Evolutionary conservation across 1,284 basidiomycete genomes (phyloP), one percentile per base, ranked within the genome.

Genomic region (Wallemia hederae): DNA sequence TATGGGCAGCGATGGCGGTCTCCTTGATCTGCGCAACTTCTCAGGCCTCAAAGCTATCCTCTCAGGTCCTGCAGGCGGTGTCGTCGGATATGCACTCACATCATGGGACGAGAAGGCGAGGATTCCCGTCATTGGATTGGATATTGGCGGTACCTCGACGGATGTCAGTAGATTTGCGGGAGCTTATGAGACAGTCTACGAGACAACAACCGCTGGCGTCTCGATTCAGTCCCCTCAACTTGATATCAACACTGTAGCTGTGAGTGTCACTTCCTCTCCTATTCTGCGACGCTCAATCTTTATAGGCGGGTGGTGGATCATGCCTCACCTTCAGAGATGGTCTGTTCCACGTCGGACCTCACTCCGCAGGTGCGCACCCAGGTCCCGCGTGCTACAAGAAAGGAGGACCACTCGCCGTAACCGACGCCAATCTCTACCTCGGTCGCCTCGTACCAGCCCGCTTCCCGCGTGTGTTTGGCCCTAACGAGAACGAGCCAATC

Each of bases 121-220:
- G 65, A 73, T 75, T 33, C 82, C 85, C 0, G 76, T 87, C 60
- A 85, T 90, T 65, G 83, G 83, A 80, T 80, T 84, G 60, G 84
- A 87, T 65, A 82, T 81, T 62, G 88, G 88, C 2, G 89, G 89
- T 0, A 94, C 89, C 0, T 83, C 81, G 0, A 91, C 87, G 0
- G 89, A 94, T 66, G 88, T 94, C 0, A 88, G 85, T 2, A 77
- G 89, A 11, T 92, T 81, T 67, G 83, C 81, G 25, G 88, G 88
- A 0, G 74, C 80, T 26, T 91, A 86, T 68, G 87, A 92, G 69
- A 77, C 82, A 25, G 83, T 89, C 0, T 88, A 86, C 69, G 89
- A 96, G 70, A 88, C 89, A 0, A 87, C 84, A 0, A 88, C 89
- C 0, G 89, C 89, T 0, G 87, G 88, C 0, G 81, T 92, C 14